Evolutionary conservation across 2,329 filamentous ascomycete genomes (phyloP), one percentile per base, ranked within the genome.

Genomic region (Hymenoscyphus occultus): DNA sequence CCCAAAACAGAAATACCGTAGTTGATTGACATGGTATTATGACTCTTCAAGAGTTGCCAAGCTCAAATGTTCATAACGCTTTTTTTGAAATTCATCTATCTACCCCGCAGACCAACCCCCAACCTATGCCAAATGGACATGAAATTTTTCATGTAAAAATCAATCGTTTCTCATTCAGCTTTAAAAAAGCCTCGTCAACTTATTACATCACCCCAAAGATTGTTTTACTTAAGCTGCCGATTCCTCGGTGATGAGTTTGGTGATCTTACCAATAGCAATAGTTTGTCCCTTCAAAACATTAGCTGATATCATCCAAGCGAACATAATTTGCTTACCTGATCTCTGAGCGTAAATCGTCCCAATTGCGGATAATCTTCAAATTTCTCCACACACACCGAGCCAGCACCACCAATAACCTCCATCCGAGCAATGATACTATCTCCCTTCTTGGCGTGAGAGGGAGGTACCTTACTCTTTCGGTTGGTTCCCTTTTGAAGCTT

Each of bases 241-340:
- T 45, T 71, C 72, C 14, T 71, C 67, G 4, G 83, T 81, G 71
- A 91, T 86, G 67, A 99, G 85, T 84, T 93, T 97, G 66, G 92
- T 97, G 78, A 99, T 96, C 86, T 99, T 99, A 75, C 95, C 95
- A 81, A 99, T 99, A 64, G 95, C 95, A 81, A 99, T 97, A 0
- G 95, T 99, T 90, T 98, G 94, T 74, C 95, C 95, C 89, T 98
- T 75, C 63, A 76, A 61, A 69, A 56, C 45, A 61, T 74, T 67
- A 74, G 65, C 59, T 65, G 28, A 13, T 54, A 28, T 32, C 3
- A 51, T 51, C 19, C 39, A 51, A 19, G 62, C 32, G 74, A 74
- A 62, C 72, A 76, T 31, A 66, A 65, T 60, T 22, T 42, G 59
- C 71, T 62, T 83, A 92, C 90, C 84, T 93, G 91, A 76, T 95